Evolutionary conservation across 225 moss, liverwort and hornwort genomes (phyloP), one percentile per base, ranked within the genome.

Genomic region (Sphagnum contortum): DNA sequence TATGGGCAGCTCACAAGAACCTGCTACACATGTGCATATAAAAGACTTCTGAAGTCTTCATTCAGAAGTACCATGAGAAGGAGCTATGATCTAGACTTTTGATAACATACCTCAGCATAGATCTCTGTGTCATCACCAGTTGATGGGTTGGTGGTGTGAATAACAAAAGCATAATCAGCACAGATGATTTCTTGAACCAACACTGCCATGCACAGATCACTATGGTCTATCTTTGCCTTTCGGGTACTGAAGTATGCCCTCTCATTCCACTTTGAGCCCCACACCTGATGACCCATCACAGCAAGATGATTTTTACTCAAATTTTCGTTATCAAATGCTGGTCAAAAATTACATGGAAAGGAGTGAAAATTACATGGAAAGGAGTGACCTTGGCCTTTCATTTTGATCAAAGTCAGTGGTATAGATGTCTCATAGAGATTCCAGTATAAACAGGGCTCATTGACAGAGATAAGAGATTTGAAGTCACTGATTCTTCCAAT

Each of bases 191-290:
- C 96, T 79, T 96, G 96, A 12, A 96, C 87, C 11, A 96, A 81
- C 55, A 96, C 92, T 47, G 92, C 90, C 96, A 96, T 96, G 75
- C 81, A 92, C 14, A 96, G 80, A 74, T 92, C 90, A 45, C 70
- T 81, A 57, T 96, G 96, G 74, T 96, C 90, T 57, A 96, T 96
- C 68, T 85, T 88, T 68, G 87, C 87, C 70, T 96, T 96, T 72
- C 90, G 83, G 51, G 85, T 89, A 65, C 96, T 96, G 81, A 96
- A 96, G 75, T 92, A 96, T 3, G 96, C 96, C 55, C 96, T 76
- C 70, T 92, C 92, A 68, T 96, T 96, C 92, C 96, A 96, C 73
- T 96, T 92, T 46, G 90, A 96, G 48, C 83, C 96, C 96, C 96
- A 96, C n/a, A 96, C 96, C 89, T 89, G 66, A 47, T 6, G 59